Conservation (phyloP, 768 basidiomycete genomes). For the Pilatotrama ljubarskyi region DNA sequence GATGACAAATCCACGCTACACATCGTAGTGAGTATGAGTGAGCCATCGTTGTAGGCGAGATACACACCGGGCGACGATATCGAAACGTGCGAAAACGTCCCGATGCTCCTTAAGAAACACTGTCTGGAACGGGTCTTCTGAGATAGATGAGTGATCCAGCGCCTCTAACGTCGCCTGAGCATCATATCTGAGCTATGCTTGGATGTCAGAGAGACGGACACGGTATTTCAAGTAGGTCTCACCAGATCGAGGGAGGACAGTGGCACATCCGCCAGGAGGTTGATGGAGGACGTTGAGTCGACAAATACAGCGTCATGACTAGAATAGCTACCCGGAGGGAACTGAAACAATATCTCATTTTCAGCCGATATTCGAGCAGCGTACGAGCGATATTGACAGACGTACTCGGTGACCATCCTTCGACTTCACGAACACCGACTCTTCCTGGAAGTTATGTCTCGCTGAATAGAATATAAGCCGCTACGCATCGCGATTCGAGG, state of each 20-base stretch:
- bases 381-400: not conserved
- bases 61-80: slow-evolving; percentile 64
- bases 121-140: slow-evolving; percentile 64
- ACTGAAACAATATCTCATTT: slow-evolving; percentile 41
- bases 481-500: not conserved
- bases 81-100: slow-evolving; percentile 66
- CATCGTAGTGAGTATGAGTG: not conserved
- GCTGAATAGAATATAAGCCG: slow-evolving; percentile 42
- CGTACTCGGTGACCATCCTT: slow-evolving; percentile 55
- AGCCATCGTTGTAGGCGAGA: not conserved
- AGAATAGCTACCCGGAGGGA: slow-evolving; percentile 55
- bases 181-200: slow-evolving; percentile 66
- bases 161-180: slow-evolving; percentile 70
- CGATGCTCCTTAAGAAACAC: slow-evolving; percentile 76
- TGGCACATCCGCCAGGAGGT: slow-evolving; percentile 76
- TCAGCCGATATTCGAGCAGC: not conserved
- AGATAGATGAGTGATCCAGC: slow-evolving; percentile 48
- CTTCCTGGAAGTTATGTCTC: slow-evolving; percentile 63
- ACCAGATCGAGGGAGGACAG: slow-evolving; percentile 78
- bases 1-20: slow-evolving; percentile 57
- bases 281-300: slow-evolving; percentile 74
- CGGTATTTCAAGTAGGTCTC: slow-evolving; percentile 22
- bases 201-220: slow-evolving; percentile 4
- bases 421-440: slow-evolving; percentile 60
- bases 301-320: slow-evolving; percentile 64